phyloP scores from a whole-genome alignment of 2,329 filamentous ascomycete genomes.

The Beauveria sp. region DNA sequence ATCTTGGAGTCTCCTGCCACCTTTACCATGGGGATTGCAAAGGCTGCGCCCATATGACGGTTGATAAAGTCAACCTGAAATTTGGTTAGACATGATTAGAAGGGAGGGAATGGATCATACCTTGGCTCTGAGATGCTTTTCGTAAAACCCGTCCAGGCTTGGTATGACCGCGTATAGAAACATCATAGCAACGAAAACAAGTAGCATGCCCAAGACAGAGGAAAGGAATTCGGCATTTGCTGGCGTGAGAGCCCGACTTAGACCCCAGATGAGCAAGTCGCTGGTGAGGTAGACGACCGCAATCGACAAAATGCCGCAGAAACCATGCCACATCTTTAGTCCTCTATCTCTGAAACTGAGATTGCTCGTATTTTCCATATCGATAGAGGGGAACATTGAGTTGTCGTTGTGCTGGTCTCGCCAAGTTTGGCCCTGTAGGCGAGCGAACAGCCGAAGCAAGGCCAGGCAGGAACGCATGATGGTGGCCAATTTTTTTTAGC shows the following conservation, averaged over 20 bases:
- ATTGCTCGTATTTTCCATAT: background rate
- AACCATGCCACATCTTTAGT: background rate
- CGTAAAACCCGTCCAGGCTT: slow-evolving; percentile 22
- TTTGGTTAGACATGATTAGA: too few relatives aligned
- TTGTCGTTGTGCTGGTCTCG: background rate
- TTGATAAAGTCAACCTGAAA: slow-evolving; percentile 43
- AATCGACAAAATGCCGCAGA: slow-evolving; percentile 24
- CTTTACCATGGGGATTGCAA: slow-evolving; percentile 42
- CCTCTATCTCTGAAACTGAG: background rate
- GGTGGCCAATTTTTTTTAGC: background rate
- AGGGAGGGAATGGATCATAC: slow-evolving; percentile 16
- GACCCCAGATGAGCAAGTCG: slow-evolving; percentile 39
- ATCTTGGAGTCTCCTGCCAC: slow-evolving; percentile 29
- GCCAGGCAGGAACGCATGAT: slow-evolving; percentile 1
- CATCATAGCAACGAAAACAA: slow-evolving; percentile 31
- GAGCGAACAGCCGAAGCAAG: background rate
- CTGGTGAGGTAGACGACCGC: slow-evolving; percentile 31
- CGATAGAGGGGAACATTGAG: background rate
- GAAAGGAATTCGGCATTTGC: slow-evolving; percentile 36
- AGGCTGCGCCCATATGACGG: slow-evolving; percentile 42
- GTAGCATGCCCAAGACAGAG: slow-evolving; percentile 40
- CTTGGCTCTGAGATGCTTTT: slow-evolving; percentile 25
- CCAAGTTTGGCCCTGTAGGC: background rate
- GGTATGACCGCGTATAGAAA: slow-evolving; percentile 15
- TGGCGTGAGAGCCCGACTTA: slow-evolving; percentile 29